Base-by-base conservation (phyloP, 495 filamentous ascomycete genomes). In the Darksidea phi region DNA sequence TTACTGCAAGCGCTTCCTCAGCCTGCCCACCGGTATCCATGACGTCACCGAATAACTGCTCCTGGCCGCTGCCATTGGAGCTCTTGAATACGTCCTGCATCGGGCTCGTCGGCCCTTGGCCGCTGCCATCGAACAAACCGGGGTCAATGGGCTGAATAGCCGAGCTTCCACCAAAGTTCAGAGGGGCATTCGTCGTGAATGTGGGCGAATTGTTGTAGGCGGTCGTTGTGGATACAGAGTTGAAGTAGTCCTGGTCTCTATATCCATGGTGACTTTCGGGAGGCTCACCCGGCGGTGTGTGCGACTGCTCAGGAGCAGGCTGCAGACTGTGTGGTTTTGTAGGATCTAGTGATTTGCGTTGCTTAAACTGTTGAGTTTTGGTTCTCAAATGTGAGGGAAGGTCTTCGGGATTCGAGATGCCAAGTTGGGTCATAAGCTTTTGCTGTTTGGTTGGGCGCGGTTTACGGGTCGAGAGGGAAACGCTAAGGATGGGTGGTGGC, bases 361-460 rank as follows among this genome's bases (percentile, higher is more conserved):
- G 66, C 63, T 80, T 80, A 32, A 73, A 75, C 46, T 63, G 63
- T 13, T 67, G 59, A 6, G 26, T 55, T 36, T 95, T 96, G 7
- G 86, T 82, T 37, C 88, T 84, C 51, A 92, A 79, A 59, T 86
- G 83, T 61, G 88, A 84, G 0, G 94, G 94, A 0, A 98, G 82
- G 59, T 96, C 87, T 42, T 97, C 95, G 0, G 90, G 89, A 66
- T 91, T 87, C 1, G 88, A 85, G 11, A 98, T 86, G 26, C 90
- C 91, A 41, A 91, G 82, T 64, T 92, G 85, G 7, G 83, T 83
- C 84, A 99, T 91, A 64, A 97, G 80, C 77, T 97, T 97, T 73
- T 97, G 93, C 68, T 96, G 84, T 74, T 99, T 99, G 2, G 94
- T 99, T 12, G 94, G 94, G 8, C 94, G 86, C 34, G 95, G 95